A percentile compares a stretch with the other conserved stretches of the same genome.
These are phyloP conservation scores for Rhododendron kiyosumense DNA, from an alignment of 148 eudicot genomes.

Conservation along the genomic window DNA sequence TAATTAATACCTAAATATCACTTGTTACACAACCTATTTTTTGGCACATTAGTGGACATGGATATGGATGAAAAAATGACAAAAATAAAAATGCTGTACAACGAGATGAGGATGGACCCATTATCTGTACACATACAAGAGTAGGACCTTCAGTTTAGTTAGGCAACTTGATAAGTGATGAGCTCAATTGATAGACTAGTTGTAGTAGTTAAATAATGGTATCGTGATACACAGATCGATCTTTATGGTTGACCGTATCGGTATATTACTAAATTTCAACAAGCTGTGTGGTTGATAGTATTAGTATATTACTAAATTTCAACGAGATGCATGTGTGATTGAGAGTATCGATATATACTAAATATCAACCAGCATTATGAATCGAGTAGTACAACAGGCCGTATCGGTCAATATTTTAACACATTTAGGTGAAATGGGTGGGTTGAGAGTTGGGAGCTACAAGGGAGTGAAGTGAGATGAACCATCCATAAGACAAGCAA, in stretches of 20 bases:
- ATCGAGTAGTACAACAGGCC: slow-evolving; percentile 21
- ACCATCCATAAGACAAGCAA: slow-evolving; percentile 10
- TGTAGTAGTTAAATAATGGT: background rate
- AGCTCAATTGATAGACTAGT: background rate
- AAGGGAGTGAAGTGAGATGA: slow-evolving; percentile 16
- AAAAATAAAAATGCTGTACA: background rate
- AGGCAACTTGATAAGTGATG: background rate
- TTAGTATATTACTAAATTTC: background rate
- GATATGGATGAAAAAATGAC: background rate
- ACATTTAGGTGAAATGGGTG: slow-evolving; percentile 19
- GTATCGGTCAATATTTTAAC: background rate
- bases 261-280: background rate
- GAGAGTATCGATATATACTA: background rate
- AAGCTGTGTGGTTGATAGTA: background rate
- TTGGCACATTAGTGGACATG: background rate
- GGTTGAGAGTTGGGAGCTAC: slow-evolving; percentile 10
- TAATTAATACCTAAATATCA: background rate
- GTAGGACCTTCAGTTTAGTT: background rate
- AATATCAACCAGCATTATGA: background rate
- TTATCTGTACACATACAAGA: background rate
- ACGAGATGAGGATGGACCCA: background rate
- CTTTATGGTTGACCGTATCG: no score
- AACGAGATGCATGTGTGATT: no score
- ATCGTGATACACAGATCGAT: background rate
- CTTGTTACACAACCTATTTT: background rate